phyloP scores from a whole-genome alignment of 2,329 filamentous ascomycete species.

The Fusarium irregulare region DNA sequence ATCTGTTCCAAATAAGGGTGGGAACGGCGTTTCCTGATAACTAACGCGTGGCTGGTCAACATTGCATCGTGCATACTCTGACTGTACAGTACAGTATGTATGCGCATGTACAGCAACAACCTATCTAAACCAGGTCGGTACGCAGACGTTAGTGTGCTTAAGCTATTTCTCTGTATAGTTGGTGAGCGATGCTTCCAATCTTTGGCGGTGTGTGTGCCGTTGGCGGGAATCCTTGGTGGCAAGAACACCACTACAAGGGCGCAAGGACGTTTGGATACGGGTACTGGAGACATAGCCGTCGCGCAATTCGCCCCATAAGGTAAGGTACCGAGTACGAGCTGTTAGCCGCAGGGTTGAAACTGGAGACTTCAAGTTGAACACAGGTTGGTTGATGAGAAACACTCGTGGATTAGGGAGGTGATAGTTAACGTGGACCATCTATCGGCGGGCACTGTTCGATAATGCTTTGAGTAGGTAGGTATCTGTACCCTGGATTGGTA shows the following conservation, averaged over 20 bases:
- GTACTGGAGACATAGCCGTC: slow-evolving; percentile 14
- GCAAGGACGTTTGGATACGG: slow-evolving; percentile 7
- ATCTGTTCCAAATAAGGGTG: slow-evolving; percentile 13
- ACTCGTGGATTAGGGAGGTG: slow-evolving; percentile 10
- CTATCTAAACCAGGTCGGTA: slow-evolving; percentile 7
- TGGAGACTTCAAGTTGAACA: slow-evolving; percentile 5
- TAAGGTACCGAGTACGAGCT: slow-evolving; percentile 11
- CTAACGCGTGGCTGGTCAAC: slow-evolving; percentile 16
- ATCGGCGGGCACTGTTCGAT: neutral
- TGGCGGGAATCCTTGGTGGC: slow-evolving; percentile 31
- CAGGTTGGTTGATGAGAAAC: slow-evolving; percentile 1
- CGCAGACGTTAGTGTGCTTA: slow-evolving; percentile 21
- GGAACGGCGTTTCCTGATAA: slow-evolving; percentile 26
- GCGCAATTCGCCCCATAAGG: slow-evolving; percentile 6
- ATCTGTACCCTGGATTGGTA: neutral
- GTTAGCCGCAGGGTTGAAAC: slow-evolving; percentile 15
- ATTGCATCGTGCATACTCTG: slow-evolving; percentile 19
- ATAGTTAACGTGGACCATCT: neutral
- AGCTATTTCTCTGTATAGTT: slow-evolving; percentile 1
- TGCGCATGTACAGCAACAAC: neutral
- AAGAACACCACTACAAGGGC: slow-evolving; percentile 15
- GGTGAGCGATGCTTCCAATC: slow-evolving; percentile 11
- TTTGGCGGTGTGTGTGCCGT: slow-evolving; percentile 28
- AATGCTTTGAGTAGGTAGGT: neutral
- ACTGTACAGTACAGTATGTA: neutral